These are phyloP conservation scores for Hericium rajendrae DNA, from an alignment of 768 basidiomycete species.

Conservation along the genomic window DNA sequence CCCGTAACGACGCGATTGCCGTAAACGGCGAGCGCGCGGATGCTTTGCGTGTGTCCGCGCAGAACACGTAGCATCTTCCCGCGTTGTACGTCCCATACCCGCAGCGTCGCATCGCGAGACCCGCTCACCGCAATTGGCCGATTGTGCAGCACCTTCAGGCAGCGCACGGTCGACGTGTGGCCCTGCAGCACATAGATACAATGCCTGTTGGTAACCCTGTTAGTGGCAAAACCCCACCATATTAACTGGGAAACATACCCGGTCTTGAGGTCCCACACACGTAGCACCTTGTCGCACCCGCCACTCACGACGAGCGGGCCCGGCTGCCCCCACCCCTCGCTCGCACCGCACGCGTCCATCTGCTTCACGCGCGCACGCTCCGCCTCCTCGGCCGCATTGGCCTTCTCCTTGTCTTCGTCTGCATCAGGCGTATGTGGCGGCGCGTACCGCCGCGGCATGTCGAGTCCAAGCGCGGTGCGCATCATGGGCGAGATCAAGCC, in stretches of 20 bases:
- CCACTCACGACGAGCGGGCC: constrained; percentile 80
- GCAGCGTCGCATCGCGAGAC: constrained; percentile 74
- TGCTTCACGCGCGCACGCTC: constrained; percentile 2
- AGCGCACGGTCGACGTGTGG: constrained; percentile 86
- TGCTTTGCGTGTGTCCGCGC: constrained; percentile 70
- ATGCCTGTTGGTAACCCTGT: too few relatives aligned
- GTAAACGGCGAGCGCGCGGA: constrained; percentile 82
- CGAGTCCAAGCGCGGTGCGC: constrained; percentile 41
- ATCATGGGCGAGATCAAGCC: constrained; percentile 30
- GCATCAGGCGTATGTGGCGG: constrained; percentile 6
- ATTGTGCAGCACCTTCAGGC: constrained; percentile 78
- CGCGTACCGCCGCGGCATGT: constrained; percentile 15
- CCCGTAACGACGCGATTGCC: constrained; percentile 83
- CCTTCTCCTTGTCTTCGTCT: neutral
- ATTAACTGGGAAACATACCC: too few relatives aligned
- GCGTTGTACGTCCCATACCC: constrained; percentile 89
- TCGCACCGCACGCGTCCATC: constrained; percentile 52
- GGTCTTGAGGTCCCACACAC: constrained; percentile 81
- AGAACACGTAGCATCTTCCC: constrained; percentile 61
- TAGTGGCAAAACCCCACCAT: too few relatives aligned
- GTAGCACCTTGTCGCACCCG: constrained; percentile 86
- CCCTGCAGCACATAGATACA: constrained; percentile 66
- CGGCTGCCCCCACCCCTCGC: constrained; percentile 85
- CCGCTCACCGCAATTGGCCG: constrained; percentile 86
- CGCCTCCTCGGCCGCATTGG: neutral